These are phyloP conservation scores for Pilasporangium apinafurcum DNA, from an alignment of 352 stramenopile species.

Conservation along the genomic window DNA sequence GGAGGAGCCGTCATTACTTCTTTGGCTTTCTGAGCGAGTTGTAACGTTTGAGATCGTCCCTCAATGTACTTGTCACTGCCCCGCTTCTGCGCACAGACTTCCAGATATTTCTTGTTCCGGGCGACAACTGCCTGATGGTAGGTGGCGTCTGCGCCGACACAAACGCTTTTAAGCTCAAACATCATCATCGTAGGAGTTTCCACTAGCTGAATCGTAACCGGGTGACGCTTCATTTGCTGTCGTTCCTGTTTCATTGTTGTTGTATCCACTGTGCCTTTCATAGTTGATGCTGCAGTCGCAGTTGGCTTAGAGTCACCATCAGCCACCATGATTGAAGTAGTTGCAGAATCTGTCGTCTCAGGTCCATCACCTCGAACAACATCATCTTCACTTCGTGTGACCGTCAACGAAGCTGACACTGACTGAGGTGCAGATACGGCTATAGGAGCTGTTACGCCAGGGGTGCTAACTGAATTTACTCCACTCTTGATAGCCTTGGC, in stretches of 20 bases:
- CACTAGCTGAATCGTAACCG: slow-evolving; percentile 37
- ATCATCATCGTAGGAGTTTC: slow-evolving; percentile 65
- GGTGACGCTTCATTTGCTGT: slow-evolving; percentile 10
- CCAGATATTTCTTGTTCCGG: slow-evolving; percentile 65
- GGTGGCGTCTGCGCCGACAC: slow-evolving; percentile 47
- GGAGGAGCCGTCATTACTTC: slow-evolving; percentile 78
- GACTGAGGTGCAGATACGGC: not conserved
- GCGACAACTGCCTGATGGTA: slow-evolving; percentile 27
- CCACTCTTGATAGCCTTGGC: no score
- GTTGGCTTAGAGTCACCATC: no score
- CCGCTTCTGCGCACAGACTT: slow-evolving; percentile 63
- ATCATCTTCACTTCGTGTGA: slow-evolving; percentile 12
- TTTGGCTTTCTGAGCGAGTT: slow-evolving; percentile 76
- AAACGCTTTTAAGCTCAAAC: slow-evolving; percentile 60
- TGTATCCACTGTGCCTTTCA: no score
- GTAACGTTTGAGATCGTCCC: slow-evolving; percentile 55
- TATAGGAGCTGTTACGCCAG: no score
- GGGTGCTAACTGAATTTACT: no score
- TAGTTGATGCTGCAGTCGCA: not conserved
- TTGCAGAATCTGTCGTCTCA: not conserved
- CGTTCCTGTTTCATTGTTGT: not conserved
- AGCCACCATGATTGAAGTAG: not conserved
- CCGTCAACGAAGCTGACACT: not conserved
- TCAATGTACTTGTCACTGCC: slow-evolving; percentile 74
- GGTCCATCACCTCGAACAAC: not conserved